Evolutionary conservation across 2,329 filamentous ascomycete genomes (phyloP).

Genomic region (Diaporthe sp.): DNA sequence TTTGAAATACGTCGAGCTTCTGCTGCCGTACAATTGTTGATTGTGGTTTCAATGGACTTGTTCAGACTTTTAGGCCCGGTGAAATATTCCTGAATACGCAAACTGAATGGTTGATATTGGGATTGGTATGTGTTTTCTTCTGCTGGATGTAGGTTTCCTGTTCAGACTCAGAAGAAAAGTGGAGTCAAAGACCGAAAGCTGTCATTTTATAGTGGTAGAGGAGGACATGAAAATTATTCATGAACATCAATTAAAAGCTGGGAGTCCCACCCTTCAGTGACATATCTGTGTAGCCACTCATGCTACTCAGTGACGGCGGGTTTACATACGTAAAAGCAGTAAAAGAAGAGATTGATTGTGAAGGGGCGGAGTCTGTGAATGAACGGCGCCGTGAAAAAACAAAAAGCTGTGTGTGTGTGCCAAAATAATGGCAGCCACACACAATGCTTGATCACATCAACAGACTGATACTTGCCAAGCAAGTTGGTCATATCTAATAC

Average conservation of each 20-base stretch:
- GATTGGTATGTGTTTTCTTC: background rate
- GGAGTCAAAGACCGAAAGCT: background rate
- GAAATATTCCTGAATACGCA: background rate
- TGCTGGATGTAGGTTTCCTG: background rate
- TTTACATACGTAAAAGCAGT: background rate
- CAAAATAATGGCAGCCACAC: background rate
- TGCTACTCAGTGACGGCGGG: background rate
- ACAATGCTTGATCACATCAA: background rate
- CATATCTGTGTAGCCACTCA: background rate
- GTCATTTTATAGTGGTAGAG: background rate
- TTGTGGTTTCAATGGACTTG: background rate
- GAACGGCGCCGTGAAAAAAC: background rate
- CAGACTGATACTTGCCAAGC: background rate
- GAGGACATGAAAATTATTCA: no score
- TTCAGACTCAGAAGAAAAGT: background rate
- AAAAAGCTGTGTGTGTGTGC: background rate
- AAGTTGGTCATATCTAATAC: background rate
- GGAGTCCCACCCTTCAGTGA: background rate
- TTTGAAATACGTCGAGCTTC: background rate
- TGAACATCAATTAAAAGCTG: no score
- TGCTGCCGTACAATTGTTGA: background rate
- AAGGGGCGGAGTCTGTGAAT: background rate
- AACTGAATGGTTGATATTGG: background rate
- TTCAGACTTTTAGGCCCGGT: background rate
- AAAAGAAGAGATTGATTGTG: no score